Evolutionary conservation across 2,329 filamentous ascomycete species (phyloP), one percentile per base, ranked within the genome.

Genomic region (Botryotinia globosa): DNA sequence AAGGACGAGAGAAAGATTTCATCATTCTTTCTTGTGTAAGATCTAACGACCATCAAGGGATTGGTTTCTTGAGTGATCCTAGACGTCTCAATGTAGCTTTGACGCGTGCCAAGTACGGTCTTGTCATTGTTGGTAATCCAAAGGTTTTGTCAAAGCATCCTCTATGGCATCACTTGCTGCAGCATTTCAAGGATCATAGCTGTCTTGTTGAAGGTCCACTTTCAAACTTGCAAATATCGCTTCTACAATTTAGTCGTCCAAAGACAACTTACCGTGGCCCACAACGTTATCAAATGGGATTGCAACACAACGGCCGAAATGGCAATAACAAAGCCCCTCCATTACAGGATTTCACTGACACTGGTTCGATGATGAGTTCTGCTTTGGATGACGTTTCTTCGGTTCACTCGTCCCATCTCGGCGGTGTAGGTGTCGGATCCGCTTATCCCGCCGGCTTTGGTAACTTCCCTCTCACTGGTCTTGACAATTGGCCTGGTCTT

Each of bases 141-240:
- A 98, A 98, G 84, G 94, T 99, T 54, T 85, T 99, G 61, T 96
- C 94, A 58, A 99, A 99, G 86, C 96, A 99, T 81, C 96, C 97
- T 75, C 87, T 99, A 56, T 99, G 96, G 96, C 96, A 99, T 81
- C 94, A 94, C 80, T 88, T 99, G 39, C 86, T 99, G 51, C 87
- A 95, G 56, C 96, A 99, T 82, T 99, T 98, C 87, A 98, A 98
- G 85, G 94, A 98, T 81, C 91, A 90, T 78, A 97, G 97, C 79
- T 98, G 95, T 81, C 89, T 99, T 20, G 96, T 99, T 9, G 96
- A 99, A 81, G 96, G 96, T 0, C 95, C 96, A 32, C 85, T 99
- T 76, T 96, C 92, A 75, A 99, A 99, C 81, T 86, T 99, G n/a
- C 96, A 98, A 82, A 92, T 94, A 39, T 98, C 94, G 20, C 87